A percentile compares a stretch with the other conserved stretches of the same genome.
Evolutionary conservation across 441 rosid genomes (phyloP).

Genomic region (Flueggea neowawraea): DNA sequence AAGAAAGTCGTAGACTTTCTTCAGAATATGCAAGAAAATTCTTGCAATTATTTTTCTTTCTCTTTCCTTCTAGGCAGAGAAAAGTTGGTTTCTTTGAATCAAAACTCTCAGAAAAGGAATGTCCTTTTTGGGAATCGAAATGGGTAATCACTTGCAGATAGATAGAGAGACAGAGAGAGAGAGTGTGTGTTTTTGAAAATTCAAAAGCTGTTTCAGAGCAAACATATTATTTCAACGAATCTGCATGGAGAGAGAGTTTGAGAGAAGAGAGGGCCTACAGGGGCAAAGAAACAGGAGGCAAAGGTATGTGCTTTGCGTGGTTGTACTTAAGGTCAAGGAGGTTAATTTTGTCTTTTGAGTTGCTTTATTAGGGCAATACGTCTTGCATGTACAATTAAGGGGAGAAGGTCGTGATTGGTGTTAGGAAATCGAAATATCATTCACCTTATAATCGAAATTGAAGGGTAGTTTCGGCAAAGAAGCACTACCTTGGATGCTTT

Average conservation of each 20-base stretch:
- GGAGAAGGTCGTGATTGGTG: too few relatives aligned
- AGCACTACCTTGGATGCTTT: too few relatives aligned
- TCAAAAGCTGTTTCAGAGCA: conserved; percentile 26
- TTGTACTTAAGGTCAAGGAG: too few relatives aligned
- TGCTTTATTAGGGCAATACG: too few relatives aligned
- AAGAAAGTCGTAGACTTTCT: conserved; percentile 14
- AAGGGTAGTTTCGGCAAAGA: too few relatives aligned
- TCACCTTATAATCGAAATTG: too few relatives aligned
- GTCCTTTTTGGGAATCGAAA: conserved; percentile 12
- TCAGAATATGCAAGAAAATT: conserved; percentile 21
- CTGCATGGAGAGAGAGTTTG: conserved; percentile 1
- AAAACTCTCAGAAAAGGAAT: conserved; percentile 1
- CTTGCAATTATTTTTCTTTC: conserved; percentile 4
- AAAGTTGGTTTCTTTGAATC: conserved; percentile 6
- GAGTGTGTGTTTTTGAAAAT: conserved; percentile 28
- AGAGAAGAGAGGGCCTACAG: conserved; percentile 16
- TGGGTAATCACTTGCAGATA: not conserved
- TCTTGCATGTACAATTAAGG: too few relatives aligned
- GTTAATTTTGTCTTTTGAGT: too few relatives aligned
- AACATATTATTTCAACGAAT: conserved; percentile 19
- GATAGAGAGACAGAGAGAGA: conserved; percentile 15
- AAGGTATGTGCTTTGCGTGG: too few relatives aligned
- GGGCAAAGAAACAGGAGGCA: not conserved
- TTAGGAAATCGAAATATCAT: too few relatives aligned
- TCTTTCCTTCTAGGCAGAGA: too few relatives aligned